Percentiles rank a stretch among this genome's conserved stretches.
phyloP scores from a whole-genome alignment of 2,329 filamentous ascomycete species.

The Fusarium sp. region DNA sequence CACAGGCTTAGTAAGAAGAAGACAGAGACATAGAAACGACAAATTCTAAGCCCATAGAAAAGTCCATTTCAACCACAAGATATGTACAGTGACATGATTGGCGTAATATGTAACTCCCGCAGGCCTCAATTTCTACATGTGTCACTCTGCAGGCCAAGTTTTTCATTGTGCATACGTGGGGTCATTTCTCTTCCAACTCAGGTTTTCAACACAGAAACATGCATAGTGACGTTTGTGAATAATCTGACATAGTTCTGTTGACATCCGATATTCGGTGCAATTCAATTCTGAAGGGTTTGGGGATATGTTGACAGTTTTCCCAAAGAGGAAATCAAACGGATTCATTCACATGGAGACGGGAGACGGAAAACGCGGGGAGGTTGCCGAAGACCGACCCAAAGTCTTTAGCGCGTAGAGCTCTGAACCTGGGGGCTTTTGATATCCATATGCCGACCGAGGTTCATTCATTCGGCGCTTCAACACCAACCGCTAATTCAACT shows the following conservation, averaged over 20 bases:
- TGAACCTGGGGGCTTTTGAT: neutral
- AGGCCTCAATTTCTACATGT: conserved; percentile 2
- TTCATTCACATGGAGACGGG: conserved; percentile 13
- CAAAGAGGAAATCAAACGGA: conserved; percentile 11
- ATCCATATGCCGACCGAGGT: conserved; percentile 30
- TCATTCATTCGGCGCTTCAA: conserved; percentile 19
- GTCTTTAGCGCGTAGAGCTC: conserved; percentile 17
- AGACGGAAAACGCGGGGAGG: conserved; percentile 15
- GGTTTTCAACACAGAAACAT: neutral
- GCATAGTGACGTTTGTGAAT: neutral
- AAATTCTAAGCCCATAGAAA: neutral
- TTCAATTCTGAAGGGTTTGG: neutral
- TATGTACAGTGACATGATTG: neutral
- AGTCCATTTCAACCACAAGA: neutral
- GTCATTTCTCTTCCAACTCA: neutral
- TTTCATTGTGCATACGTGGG: neutral
- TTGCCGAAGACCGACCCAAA: conserved; percentile 18
- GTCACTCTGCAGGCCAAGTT: neutral
- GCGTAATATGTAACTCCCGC: neutral
- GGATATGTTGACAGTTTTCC: neutral
- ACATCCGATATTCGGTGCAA: neutral
- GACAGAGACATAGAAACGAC: neutral
- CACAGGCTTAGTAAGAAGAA: neutral
- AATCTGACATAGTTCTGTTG: neutral
- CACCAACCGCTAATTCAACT: conserved; percentile 19